A percentile compares a stretch with the other conserved stretches of the same genome.
Evolutionary conservation across 2,329 filamentous ascomycete species (phyloP).

Genomic region (Tolypocladium capitatum): DNA sequence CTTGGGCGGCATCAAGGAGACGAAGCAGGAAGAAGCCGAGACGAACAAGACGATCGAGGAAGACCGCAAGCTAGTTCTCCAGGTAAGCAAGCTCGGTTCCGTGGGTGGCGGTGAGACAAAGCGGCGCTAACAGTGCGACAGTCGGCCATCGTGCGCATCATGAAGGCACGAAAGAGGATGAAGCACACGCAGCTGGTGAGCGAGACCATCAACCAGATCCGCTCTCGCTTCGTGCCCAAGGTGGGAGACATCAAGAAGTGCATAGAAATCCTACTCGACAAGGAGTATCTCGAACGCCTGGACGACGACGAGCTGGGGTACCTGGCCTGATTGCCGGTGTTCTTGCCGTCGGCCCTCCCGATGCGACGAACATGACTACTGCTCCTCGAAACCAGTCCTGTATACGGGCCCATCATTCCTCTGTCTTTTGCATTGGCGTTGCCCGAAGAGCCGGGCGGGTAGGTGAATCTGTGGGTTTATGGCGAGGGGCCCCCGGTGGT

Average conservation of each 20-base stretch:
- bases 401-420: not conserved
- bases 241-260: slow-evolving; percentile 97
- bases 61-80: slow-evolving; percentile 87
- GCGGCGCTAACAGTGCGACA: slow-evolving; percentile 25
- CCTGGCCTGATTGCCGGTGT: slow-evolving; percentile 50
- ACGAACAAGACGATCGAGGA: slow-evolving; percentile 99
- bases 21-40: slow-evolving; percentile 91
- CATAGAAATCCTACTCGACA: slow-evolving; percentile 95
- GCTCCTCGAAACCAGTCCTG: not conserved
- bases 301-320: slow-evolving; percentile 93
- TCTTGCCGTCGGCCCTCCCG: not conserved
- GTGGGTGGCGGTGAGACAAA: not conserved
- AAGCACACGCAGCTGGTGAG: slow-evolving; percentile 91
- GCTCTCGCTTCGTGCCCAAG: slow-evolving; percentile 82
- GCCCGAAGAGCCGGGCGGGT: not conserved
- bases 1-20: slow-evolving; percentile 84
- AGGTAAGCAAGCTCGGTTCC: slow-evolving; percentile 51
- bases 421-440: slow-evolving; percentile 2
- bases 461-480: not conserved
- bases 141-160: slow-evolving; percentile 98
- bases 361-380: not conserved
- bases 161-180: slow-evolving; percentile 99
- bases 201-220: slow-evolving; percentile 93
- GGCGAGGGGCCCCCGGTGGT: not conserved
- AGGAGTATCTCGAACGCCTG: slow-evolving; percentile 93